Evolutionary conservation across 805 yeast genomes (phyloP), one percentile per base, ranked within the genome.

Genomic region (Zygosaccharomyces bisporus): DNA sequence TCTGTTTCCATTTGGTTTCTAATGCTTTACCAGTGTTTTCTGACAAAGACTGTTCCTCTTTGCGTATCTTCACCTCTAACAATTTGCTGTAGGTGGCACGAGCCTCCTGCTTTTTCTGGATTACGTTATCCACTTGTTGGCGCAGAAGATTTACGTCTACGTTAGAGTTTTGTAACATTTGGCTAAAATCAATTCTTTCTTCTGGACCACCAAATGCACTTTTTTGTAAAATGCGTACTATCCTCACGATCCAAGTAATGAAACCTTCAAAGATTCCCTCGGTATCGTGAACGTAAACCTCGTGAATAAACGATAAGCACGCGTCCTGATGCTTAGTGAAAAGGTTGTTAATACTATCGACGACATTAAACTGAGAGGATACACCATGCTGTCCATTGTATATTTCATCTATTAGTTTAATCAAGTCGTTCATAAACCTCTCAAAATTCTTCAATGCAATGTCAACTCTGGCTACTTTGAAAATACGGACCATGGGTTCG

Each of bases 201-300:
- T 60, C 63, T 0, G 64, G 66, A 5, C 67, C 58, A 4, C 69
- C 68, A 9, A 55, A 66, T 56, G 74, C 81, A 45, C 90, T 86
- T 41, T 72, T 69, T 45, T 86, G 75, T 40, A 90, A 66, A 49
- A 86, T 78, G 9, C 70, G 67, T 20, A 89, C 68, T 41, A 88
- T 79, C 14, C 72, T 68, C 46, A 84, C 79, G 35, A 87, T 71
- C 97, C 97, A 91, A 4, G 64, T 63, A 35, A 87, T 73, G 41
- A 93, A 67, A 3, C 80, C 80, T 40, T 81, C 79, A 66, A 91
- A 91, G 4, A 91, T 67, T 4, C 80, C 77, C 24, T 77, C 76
- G 29, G 79, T 71, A 58, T 91, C 98, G 51, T 85, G 79, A n/a
- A 73, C 49, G 62, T 90, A 89, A n/a, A 89, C 77, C 42, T 84